These are phyloP conservation scores for Ustilago cynodontis DNA, from an alignment of 1,284 basidiomycete genomes.

Conservation along the genomic window DNA sequence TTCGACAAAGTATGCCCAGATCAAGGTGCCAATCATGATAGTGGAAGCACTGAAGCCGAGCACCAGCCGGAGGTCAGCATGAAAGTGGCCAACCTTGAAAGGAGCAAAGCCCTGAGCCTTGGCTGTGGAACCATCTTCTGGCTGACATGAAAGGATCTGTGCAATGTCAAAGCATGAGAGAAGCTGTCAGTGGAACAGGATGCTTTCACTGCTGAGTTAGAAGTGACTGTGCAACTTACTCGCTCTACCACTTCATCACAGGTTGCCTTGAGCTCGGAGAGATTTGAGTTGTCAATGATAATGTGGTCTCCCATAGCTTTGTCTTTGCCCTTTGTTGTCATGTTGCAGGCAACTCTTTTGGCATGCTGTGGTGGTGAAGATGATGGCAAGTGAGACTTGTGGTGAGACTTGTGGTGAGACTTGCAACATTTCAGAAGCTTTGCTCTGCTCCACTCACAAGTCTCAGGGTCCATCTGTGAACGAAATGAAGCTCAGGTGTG, in stretches of 20 bases:
- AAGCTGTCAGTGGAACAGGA: not conserved
- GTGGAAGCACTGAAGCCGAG: constrained; percentile 57
- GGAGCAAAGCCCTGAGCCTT: constrained; percentile 43
- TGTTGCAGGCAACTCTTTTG: not conserved
- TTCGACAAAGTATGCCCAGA: constrained; percentile 64
- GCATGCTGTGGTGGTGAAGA: not conserved
- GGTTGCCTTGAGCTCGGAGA: constrained; percentile 60
- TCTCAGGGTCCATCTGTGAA: constrained; percentile 2
- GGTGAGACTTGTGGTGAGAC: not conserved
- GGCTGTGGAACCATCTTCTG: constrained; percentile 30
- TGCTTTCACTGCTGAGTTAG: not conserved
- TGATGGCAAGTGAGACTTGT: not conserved
- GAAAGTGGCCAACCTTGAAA: constrained; percentile 60
- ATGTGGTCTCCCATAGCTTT: constrained; percentile 40
- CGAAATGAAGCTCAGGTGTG: not conserved
- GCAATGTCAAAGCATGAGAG: not conserved
- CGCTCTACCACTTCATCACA: constrained; percentile 66
- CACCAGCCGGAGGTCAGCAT: constrained; percentile 58
- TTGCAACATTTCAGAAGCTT: not conserved
- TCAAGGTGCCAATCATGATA: constrained; percentile 62
- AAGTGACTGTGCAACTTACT: constrained; percentile 21
- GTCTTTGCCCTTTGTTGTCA: constrained; percentile 10
- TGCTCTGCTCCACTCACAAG: not conserved
- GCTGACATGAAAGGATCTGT: constrained; percentile 33
- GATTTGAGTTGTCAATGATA: constrained; percentile 60